Percentiles rank a stretch among this genome's conserved stretches.
These are phyloP conservation scores for Aspergillus nomiae DNA, from an alignment of 2,329 filamentous ascomycete species.

Conservation along the genomic window DNA sequence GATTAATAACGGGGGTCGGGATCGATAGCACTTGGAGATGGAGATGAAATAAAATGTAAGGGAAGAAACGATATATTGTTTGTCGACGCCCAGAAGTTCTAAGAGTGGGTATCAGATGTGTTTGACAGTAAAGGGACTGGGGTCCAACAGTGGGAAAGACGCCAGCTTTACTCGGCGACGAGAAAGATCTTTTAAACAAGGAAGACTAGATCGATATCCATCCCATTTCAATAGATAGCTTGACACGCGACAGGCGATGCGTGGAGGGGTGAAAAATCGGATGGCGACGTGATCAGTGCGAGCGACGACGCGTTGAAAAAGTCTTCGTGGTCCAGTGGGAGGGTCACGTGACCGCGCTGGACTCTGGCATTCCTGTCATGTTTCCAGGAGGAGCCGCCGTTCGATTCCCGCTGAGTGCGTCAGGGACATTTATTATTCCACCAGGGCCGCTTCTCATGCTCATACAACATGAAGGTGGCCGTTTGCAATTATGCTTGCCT, in stretches of 20 bases:
- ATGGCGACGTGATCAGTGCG: conserved; percentile 4
- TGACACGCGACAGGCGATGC: not conserved
- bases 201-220: not conserved
- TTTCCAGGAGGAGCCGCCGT: conserved; percentile 5
- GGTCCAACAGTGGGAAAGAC: not conserved
- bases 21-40: not conserved
- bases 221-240: not conserved
- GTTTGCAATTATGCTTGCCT: not conserved
- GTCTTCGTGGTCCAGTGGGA: conserved; percentile 19
- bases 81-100: not conserved
- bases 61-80: not conserved
- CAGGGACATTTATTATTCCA: not conserved
- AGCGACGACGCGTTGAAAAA: conserved; percentile 3
- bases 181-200: not conserved
- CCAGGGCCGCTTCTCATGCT: not conserved
- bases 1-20: not conserved
- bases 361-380: not conserved
- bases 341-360: conserved; percentile 11
- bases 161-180: not conserved
- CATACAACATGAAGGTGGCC: not conserved
- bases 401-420: conserved; percentile 15
- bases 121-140: not conserved
- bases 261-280: conserved; percentile 2
- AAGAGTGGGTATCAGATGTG: not conserved
- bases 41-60: not conserved